A percentile compares a stretch with the other conserved stretches of the same genome.
Conservation (phyloP, 1,139 yeast species). For the Geotrichum fermentans region DNA sequence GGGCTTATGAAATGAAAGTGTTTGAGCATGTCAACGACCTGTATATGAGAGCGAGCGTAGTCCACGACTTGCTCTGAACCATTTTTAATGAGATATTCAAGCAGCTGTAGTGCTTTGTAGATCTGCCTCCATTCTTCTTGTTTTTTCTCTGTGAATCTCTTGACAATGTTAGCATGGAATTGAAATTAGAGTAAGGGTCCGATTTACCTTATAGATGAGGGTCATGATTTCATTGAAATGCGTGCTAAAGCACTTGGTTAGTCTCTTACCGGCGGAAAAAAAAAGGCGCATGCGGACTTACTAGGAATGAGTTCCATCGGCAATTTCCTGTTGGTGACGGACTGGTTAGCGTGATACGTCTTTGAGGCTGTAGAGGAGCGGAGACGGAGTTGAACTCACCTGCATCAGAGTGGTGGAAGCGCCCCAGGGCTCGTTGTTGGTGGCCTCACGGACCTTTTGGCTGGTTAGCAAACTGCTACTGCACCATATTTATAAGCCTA, state of each 20-base stretch:
- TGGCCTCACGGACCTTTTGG: conserved; percentile 66
- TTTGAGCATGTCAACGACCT: conserved; percentile 80
- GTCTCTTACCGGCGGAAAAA: background rate
- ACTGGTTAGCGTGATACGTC: no score
- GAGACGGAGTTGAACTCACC: conserved; percentile 22
- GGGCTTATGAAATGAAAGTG: conserved; percentile 91
- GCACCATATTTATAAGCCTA: no score
- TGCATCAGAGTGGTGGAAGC: conserved; percentile 86
- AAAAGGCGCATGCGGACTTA: conserved; percentile 23
- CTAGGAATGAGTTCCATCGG: conserved; percentile 89
- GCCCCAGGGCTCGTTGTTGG: conserved; percentile 99
- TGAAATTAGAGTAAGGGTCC: background rate
- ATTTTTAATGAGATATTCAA: conserved; percentile 84
- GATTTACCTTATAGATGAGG: conserved; percentile 38
- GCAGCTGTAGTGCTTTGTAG: conserved; percentile 83
- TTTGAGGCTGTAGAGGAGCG: no score
- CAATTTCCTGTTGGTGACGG: conserved; percentile 77
- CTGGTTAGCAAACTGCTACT: no score
- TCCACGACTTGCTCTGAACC: conserved; percentile 94
- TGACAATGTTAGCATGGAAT: background rate
- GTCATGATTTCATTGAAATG: conserved; percentile 47
- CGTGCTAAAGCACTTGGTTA: conserved; percentile 33
- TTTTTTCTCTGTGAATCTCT: conserved; percentile 84
- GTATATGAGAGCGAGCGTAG: conserved; percentile 80
- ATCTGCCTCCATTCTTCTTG: conserved; percentile 98